Conservation (phyloP, 768 basidiomycete species). For the Serendipita sp. region DNA sequence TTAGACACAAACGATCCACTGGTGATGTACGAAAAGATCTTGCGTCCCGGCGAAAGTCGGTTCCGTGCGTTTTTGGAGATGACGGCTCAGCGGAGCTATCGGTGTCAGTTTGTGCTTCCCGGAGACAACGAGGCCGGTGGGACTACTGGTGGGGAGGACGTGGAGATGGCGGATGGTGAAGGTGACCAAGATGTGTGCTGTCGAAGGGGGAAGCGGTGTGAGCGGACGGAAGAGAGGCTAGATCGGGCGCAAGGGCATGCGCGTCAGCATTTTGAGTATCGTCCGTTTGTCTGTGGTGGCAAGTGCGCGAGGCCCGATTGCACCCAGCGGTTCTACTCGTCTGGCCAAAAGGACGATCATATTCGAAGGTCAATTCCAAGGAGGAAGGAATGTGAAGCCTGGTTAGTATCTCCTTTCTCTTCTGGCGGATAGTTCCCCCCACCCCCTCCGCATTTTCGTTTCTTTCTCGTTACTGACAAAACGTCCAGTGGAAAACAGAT, state of each 20-base stretch:
- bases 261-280: slow-evolving; percentile 5
- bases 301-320: slow-evolving; percentile 1
- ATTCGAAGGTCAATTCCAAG: background rate
- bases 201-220: background rate
- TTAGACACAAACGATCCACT: background rate
- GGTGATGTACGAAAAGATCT: slow-evolving; percentile 2
- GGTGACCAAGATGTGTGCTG: background rate
- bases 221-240: slow-evolving; percentile 1
- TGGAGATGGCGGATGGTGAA: background rate
- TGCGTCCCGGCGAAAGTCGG: background rate
- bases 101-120: slow-evolving; percentile 1
- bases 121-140: background rate
- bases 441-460: background rate
- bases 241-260: slow-evolving; percentile 4
- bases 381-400: background rate
- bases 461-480: background rate
- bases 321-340: slow-evolving; percentile 3
- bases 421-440: background rate
- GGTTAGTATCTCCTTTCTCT: background rate
- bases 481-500: background rate
- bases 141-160: background rate
- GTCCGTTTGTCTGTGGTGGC: slow-evolving; percentile 4
- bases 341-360: slow-evolving; percentile 5
- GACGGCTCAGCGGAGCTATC: background rate
- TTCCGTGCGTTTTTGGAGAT: slow-evolving; percentile 1